These are phyloP conservation scores for Trypethelium eluteriae DNA, from an alignment of 495 filamentous ascomycete genomes.

Conservation along the genomic window DNA sequence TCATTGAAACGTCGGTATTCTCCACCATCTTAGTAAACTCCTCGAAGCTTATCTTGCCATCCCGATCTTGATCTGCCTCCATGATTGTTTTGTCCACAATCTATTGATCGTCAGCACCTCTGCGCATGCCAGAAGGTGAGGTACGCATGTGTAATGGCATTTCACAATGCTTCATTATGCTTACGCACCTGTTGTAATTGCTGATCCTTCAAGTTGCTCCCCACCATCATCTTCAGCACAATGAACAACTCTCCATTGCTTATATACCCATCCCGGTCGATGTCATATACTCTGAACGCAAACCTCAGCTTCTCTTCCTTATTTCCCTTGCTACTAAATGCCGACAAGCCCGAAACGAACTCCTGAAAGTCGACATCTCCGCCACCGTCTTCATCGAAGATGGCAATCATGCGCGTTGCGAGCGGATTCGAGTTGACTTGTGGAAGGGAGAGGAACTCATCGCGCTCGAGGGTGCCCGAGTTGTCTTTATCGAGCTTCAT, in stretches of 20 bases:
- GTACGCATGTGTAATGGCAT: too few species aligned
- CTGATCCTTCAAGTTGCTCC: slow-evolving; percentile 97
- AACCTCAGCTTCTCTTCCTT: slow-evolving; percentile 98
- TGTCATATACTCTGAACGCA: slow-evolving; percentile 99
- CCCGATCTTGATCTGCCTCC: slow-evolving; percentile 92
- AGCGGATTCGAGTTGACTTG: slow-evolving; percentile 98
- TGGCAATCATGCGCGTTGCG: slow-evolving; percentile 95
- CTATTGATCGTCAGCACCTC: slow-evolving; percentile 23
- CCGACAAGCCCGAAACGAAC: slow-evolving; percentile 90
- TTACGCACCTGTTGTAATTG: slow-evolving; percentile 75
- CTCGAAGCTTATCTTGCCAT: slow-evolving; percentile 98
- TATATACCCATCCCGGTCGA: slow-evolving; percentile 97
- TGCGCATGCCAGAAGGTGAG: too few species aligned
- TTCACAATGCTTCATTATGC: not conserved
- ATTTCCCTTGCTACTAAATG: slow-evolving; percentile 95
- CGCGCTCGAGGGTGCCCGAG: slow-evolving; percentile 95
- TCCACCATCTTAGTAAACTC: slow-evolving; percentile 99
- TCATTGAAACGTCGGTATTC: slow-evolving; percentile 94
- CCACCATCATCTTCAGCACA: slow-evolving; percentile 99
- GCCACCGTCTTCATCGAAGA: slow-evolving; percentile 98
- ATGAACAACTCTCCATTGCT: slow-evolving; percentile 99
- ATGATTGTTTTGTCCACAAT: slow-evolving; percentile 99
- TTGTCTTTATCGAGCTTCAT: slow-evolving; percentile 99
- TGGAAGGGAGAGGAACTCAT: slow-evolving; percentile 93
- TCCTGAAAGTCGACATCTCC: slow-evolving; percentile 99